Evolutionary conservation across 192 early-diverging fungal species (phyloP), one percentile per base, ranked within the genome.

Genomic region (Phlyctochytrium arcticum): DNA sequence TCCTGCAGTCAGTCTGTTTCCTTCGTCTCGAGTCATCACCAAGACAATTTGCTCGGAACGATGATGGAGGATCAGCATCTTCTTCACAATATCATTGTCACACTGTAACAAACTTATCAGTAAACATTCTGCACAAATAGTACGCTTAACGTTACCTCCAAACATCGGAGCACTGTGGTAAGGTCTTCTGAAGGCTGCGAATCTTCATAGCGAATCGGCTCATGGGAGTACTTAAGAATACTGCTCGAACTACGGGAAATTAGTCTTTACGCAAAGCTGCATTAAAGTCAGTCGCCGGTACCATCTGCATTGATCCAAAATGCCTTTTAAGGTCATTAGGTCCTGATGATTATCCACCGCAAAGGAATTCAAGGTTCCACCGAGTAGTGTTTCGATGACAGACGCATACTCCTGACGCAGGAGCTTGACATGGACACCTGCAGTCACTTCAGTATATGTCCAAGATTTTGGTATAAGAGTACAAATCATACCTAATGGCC

Each of bases 401-500:
- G 35, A 7, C 1, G 27, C n/a, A 56, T 57, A 81, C 35, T 56
- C 35, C 54, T n/a, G 19, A 6, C 54, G 34, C 53, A 23, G 12
- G 0, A 71, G 34, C 53, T 50, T 67, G 6, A 64, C 54, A 55
- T 65, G 54, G 15, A 65, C 21, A 17, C 60, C 65, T 64, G 55
- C 33, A 60, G 51, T 44, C 15, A n/a, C 21, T n/a, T 19, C 0
- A 19, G 2, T 44, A 0, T 19, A 44, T 12, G 10, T 17, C 50
- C 1, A 27, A 53, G 50, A n/a, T 53, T 19, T 2, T 12, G n/a
- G 50, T 10, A 3, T 19, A 24, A 12, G 27, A 24, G 33, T 34
- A 37, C n/a, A 70, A 39, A 30, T 89, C 88, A 12, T 88, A 86
- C 47, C 82, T 61, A 81, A 32, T 19, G 79, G 79, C 6, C 79